Evolutionary conservation across 108 stramenopile species (phyloP).

Genomic region (Fistulifera solaris): DNA sequence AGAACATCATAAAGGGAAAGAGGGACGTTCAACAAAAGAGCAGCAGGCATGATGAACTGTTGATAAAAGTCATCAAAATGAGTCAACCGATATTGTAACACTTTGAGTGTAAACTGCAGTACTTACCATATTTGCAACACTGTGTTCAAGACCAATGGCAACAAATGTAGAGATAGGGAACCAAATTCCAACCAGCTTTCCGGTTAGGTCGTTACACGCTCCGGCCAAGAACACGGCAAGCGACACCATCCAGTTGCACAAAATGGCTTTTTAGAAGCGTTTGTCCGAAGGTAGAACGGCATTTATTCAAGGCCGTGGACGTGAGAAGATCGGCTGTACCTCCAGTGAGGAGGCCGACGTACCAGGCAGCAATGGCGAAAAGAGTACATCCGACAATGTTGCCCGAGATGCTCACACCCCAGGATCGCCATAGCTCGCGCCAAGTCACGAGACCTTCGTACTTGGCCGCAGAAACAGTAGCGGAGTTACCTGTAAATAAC

Average conservation of each 20-base stretch:
- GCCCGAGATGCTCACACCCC: slow-evolving; percentile 13
- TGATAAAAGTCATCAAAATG: too few relatives aligned
- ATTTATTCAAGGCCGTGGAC: slow-evolving; percentile 11
- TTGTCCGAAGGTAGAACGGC: slow-evolving; percentile 9
- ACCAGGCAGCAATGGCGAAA: slow-evolving; percentile 12
- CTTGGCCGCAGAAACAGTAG: slow-evolving; percentile 13
- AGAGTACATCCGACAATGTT: slow-evolving; percentile 31
- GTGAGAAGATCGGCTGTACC: slow-evolving; percentile 12
- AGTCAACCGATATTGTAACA: too few relatives aligned
- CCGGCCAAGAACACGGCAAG: slow-evolving; percentile 31
- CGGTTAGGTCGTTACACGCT: slow-evolving; percentile 21
- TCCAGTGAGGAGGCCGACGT: slow-evolving; percentile 11
- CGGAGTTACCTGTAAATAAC: slow-evolving; percentile 29
- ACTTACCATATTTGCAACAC: slow-evolving; percentile 48
- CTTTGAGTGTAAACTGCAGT: too few relatives aligned
- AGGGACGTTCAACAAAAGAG: slow-evolving; percentile 11
- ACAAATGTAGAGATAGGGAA: slow-evolving; percentile 36
- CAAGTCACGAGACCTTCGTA: slow-evolving; percentile 10
- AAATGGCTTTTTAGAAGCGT: slow-evolving; percentile 30
- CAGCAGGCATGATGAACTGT: slow-evolving; percentile 34
- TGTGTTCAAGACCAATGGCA: slow-evolving; percentile 41
- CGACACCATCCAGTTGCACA: slow-evolving; percentile 36
- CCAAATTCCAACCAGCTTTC: slow-evolving; percentile 27
- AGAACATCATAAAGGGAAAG: slow-evolving; percentile 17
- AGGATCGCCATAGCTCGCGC: slow-evolving; percentile 7